Percentiles rank a stretch among this genome's conserved stretches.
Evolutionary conservation across 768 basidiomycete species (phyloP).

Genomic region (Termitomyces eurrhizus): DNA sequence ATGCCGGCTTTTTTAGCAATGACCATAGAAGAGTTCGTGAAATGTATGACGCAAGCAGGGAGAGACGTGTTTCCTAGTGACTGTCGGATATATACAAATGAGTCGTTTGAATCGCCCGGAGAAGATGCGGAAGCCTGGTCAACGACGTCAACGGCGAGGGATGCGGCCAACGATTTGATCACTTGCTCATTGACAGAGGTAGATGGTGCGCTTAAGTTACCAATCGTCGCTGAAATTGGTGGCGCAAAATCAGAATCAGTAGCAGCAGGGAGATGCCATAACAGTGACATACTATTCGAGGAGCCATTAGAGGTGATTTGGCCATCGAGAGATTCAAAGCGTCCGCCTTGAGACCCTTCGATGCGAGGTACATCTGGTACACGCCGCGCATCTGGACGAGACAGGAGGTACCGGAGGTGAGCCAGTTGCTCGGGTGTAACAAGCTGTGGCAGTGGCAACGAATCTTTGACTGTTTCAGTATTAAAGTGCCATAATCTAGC

Average conservation of each 20-base stretch:
- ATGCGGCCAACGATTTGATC: background rate
- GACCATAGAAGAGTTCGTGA: background rate
- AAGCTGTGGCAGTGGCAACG: background rate
- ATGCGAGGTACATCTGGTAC: background rate
- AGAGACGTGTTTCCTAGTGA: background rate
- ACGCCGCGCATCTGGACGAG: background rate
- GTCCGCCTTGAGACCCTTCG: background rate
- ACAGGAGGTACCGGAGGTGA: background rate
- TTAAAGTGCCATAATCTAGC: background rate
- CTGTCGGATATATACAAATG: background rate
- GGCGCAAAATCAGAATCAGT: background rate
- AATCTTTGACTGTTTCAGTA: background rate
- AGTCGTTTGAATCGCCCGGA: background rate
- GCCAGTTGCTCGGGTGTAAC: background rate
- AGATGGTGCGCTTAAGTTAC: background rate
- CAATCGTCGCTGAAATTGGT: background rate
- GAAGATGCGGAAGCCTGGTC: background rate
- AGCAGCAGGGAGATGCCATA: background rate
- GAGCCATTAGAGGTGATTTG: background rate
- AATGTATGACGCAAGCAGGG: background rate
- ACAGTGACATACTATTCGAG: background rate
- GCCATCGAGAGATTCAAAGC: background rate
- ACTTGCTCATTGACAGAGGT: background rate
- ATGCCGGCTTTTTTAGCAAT: background rate
- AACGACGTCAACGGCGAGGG: background rate